These are phyloP conservation scores for Euphorbia schlechtendalii DNA, from an alignment of 441 rosid genomes.

Conservation along the genomic window DNA sequence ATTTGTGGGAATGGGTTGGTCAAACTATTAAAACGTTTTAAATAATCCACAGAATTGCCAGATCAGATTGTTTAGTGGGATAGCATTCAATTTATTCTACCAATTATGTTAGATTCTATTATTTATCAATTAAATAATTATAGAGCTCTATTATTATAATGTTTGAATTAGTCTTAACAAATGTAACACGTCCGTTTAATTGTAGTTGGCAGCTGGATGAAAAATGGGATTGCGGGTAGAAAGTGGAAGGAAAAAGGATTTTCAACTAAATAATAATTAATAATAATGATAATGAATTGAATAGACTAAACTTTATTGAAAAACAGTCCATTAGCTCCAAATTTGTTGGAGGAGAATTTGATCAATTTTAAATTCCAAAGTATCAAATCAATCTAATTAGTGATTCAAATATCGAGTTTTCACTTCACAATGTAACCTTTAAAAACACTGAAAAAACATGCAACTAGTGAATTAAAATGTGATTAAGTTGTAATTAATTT, in stretches of 20 bases:
- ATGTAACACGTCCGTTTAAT: not conserved
- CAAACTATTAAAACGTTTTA: not conserved
- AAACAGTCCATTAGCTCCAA: not conserved
- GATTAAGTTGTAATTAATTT: not conserved
- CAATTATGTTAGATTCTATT: slow-evolving; percentile 1
- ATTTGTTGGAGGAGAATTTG: not conserved
- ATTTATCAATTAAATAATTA: not conserved
- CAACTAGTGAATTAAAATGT: not conserved
- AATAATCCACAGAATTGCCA: not conserved
- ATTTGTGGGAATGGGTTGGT: not conserved
- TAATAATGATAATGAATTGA: too few relatives aligned
- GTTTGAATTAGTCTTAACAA: not conserved
- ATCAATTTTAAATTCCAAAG: not conserved
- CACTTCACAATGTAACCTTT: slow-evolving; percentile 1
- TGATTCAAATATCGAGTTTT: slow-evolving; percentile 1
- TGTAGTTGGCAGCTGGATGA: not conserved
- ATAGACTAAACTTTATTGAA: too few relatives aligned
- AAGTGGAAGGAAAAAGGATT: not conserved
- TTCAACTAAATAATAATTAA: not conserved
- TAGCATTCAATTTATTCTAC: not conserved
- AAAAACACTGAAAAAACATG: not conserved
- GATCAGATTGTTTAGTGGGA: not conserved
- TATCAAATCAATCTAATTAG: not conserved
- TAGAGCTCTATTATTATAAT: too few relatives aligned
- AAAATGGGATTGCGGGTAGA: not conserved